Evolutionary conservation across 495 filamentous ascomycete genomes (phyloP), one percentile per base, ranked within the genome.

Genomic region (Massariosphaeria phaeospora): DNA sequence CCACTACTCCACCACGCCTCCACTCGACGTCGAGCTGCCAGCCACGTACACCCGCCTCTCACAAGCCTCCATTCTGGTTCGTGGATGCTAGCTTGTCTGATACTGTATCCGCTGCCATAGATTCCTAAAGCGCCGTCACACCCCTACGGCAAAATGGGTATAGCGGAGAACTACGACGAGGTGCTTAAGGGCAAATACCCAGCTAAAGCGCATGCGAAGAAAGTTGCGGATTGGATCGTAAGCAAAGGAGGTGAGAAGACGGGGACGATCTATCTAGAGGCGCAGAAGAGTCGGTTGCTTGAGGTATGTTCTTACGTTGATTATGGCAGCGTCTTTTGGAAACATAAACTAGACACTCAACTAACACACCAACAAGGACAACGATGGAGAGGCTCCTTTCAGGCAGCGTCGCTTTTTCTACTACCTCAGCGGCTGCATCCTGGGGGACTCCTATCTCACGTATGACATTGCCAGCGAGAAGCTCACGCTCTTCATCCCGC

Each of bases 361-460:
- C n/a, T n/a, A n/a, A n/a, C n/a, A n/a, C n/a, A n/a, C n/a, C n/a
- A n/a, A n/a, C n/a, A 43, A 63, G 48, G 62, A 64, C 34, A 64
- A 52, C 18, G 61, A 64, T 34, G 21, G 27, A 9, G 53, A 21
- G n/a, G 61, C 48, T 15, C 57, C 57, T 5, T 64, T 64, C 61
- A 85, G 86, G 59, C 94, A 99, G 72, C 85, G 91, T 62, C 85
- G 94, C 45, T 83, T 80, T 63, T 97, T 99, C 75, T 96, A 86
- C 80, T 97, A 99, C 72, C 76, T 99, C 23, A 88, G 88, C 13
- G 94, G 94, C 61, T 95, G 88, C 68, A 72, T 81, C 25, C 75
- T 91, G 20, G 82, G 89, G 43, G 91, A 97, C 70, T 85, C 84
- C 63, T 85, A 82, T 68, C 76, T 91, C 46, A 79, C 85, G 48